Conservation (phyloP, 179 eudicot species). For the Sideroxylon spinosum region DNA sequence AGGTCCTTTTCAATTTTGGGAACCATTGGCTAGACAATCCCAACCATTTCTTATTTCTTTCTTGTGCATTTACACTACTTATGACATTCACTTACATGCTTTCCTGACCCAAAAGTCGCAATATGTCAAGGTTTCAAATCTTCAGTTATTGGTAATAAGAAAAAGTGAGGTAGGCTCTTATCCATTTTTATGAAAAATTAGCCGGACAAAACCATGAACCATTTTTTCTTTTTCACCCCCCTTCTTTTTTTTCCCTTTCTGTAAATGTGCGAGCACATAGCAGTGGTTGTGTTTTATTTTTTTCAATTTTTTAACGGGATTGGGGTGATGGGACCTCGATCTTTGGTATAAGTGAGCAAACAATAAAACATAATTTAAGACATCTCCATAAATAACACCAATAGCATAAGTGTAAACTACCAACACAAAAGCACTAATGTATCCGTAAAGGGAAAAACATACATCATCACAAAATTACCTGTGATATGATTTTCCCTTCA, state of each 20-base stretch:
- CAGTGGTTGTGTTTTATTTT: neutral
- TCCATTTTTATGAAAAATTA: neutral
- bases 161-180: neutral
- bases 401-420: neutral
- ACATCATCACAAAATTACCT: slow-evolving; percentile 39
- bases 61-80: no score
- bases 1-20: no score
- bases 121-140: neutral
- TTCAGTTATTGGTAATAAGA: neutral
- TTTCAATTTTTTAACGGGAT: neutral
- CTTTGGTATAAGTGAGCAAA: neutral
- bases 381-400: neutral
- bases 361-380: neutral
- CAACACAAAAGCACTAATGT: neutral
- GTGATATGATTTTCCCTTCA: slow-evolving; percentile 83
- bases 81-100: neutral
- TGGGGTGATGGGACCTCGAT: neutral
- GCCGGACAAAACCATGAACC: neutral
- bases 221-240: neutral
- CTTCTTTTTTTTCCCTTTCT: neutral
- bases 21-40: no score
- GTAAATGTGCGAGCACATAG: no score
- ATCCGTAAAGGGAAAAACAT: neutral
- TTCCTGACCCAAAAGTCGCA: neutral
- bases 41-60: no score